Percentiles rank a stretch among this genome's conserved stretches.
Evolutionary conservation across 2,329 filamentous ascomycete species (phyloP).

Genomic region (Apiospora hydei): DNA sequence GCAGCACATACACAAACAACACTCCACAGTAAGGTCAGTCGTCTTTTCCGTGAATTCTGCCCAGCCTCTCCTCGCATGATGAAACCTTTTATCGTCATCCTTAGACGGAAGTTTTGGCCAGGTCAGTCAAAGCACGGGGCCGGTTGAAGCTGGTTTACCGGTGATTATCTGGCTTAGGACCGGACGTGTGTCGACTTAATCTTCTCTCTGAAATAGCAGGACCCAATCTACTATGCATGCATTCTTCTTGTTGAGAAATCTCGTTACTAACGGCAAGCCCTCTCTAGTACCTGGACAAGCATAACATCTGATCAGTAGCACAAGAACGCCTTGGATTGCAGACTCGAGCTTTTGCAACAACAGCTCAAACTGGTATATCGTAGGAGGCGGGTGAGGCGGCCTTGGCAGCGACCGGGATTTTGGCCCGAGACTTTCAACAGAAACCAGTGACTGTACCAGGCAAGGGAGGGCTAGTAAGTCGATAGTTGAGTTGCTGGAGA

Average conservation of each 20-base stretch:
- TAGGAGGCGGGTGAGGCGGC: background rate
- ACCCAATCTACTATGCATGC: background rate
- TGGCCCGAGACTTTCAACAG: background rate
- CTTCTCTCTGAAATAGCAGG: conserved; percentile 59
- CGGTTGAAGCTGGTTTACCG: conserved; percentile 40
- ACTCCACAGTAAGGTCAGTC: conserved; percentile 36
- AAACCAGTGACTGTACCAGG: background rate
- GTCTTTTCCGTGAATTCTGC: conserved; percentile 30
- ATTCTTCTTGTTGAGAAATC: background rate
- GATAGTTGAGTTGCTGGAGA: background rate
- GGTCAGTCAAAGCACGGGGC: conserved; percentile 28
- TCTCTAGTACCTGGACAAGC: background rate
- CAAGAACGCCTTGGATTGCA: background rate
- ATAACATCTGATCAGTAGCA: background rate
- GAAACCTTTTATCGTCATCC: conserved; percentile 96
- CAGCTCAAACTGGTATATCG: background rate
- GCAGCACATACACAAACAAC: background rate
- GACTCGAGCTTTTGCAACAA: background rate
- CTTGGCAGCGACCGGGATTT: background rate
- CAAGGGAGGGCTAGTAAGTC: background rate
- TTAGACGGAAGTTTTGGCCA: conserved; percentile 77
- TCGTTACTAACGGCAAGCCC: background rate
- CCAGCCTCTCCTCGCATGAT: conserved; percentile 64
- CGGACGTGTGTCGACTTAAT: conserved; percentile 56
- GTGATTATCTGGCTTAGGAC: conserved; percentile 35